Base-by-base conservation (phyloP, 331 rosid genomes). In the Rhamnella rubrinervis region DNA sequence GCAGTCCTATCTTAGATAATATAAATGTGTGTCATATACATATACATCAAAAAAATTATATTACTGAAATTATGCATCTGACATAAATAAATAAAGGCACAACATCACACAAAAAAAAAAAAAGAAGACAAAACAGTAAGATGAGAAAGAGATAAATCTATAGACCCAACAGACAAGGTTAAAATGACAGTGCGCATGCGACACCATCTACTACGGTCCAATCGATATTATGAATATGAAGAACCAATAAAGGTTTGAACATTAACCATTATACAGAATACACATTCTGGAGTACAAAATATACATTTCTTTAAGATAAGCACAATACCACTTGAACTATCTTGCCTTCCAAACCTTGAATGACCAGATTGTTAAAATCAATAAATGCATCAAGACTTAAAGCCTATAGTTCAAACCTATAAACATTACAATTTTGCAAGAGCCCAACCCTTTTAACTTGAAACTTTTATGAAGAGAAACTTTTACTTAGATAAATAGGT, bases 401-500 rank as follows among this genome's bases (percentile, higher is more conserved):
- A 23, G 38, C 44, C 31, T 13, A 55, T 7, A 67, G 47, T 19
- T 60, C 25, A 49, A 20, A 16, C 38, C 41, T n/a, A 67, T 55
- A 26, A 58, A 35, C 16, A 59, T 25, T 37, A 18, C 2, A 51
- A 35, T 20, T 31, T 44, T 21, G 12, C 31, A 16, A 17, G 25
- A 53, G 19, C 58, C 14, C 11, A 8, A 44, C 4, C 11, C 12
- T 44, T 44, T 10, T 44, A 47, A 10, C 57, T 23, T 12, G 16
- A 61, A 66, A 21, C 55, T 55, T 47, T 16, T 60, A 37, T 20
- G 39, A 59, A 20, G 39, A 59, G 38, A 60, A 41, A 37, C 61
- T 10, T 68, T 77, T 53, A 63, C 76, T 47, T 40, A 63, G 56
- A 67, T 25, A 71, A 70, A 70, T 49, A 55, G 63, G 46, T 44